Evolutionary conservation across 495 filamentous ascomycete genomes (phyloP).

Genomic region (Aspergillus avenaceus): DNA sequence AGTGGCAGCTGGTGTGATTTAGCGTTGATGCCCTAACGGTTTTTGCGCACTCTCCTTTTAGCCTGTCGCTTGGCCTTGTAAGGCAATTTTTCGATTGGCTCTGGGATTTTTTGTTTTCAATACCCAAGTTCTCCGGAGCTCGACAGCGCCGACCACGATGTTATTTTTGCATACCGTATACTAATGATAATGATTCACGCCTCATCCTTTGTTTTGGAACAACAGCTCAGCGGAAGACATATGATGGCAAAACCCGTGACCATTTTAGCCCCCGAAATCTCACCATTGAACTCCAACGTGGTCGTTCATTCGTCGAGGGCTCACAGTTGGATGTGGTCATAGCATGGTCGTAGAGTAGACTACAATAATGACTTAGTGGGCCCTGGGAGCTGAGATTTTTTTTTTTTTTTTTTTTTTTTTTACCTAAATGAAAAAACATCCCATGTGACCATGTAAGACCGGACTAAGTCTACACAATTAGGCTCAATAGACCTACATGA

Average conservation of each 20-base stretch:
- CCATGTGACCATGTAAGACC: too few species aligned
- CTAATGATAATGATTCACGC: conserved; percentile 2
- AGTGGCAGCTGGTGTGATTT: conserved; percentile 62
- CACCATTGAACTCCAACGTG: background rate
- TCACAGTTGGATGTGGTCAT: too few species aligned
- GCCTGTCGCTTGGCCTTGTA: background rate
- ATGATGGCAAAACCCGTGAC: background rate
- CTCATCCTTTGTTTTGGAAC: too few species aligned
- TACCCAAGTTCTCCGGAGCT: background rate
- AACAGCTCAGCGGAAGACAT: background rate
- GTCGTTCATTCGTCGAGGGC: background rate
- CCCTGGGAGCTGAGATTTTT: too few species aligned
- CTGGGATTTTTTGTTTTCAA: background rate
- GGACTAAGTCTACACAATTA: too few species aligned
- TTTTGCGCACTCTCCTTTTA: background rate
- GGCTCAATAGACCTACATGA: too few species aligned
- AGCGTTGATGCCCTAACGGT: background rate
- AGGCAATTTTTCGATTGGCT: background rate
- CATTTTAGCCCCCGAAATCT: background rate
- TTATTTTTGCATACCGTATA: background rate
- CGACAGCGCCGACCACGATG: background rate
- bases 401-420: too few species aligned
- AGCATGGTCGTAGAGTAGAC: too few species aligned
- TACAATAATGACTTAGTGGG: too few species aligned
- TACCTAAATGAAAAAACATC: too few species aligned